Percentiles rank a stretch among this genome's conserved stretches.
Conservation (phyloP, 2,329 filamentous ascomycete genomes). For the Fusarium palustre region DNA sequence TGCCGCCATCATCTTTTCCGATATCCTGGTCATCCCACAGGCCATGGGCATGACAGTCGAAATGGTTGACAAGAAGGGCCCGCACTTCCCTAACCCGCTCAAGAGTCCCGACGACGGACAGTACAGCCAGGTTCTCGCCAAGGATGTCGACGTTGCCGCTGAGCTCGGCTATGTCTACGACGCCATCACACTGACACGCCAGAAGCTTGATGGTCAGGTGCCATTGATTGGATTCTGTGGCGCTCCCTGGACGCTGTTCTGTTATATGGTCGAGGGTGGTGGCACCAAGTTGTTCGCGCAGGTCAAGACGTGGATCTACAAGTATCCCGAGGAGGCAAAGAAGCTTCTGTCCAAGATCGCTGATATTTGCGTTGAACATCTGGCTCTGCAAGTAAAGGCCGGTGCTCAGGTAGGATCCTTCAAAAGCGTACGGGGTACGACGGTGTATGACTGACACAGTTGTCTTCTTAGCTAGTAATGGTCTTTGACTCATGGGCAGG, state of each 20-base stretch:
- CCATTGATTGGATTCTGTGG: constrained; percentile 97
- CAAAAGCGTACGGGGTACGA: background rate
- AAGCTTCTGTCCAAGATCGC: constrained; percentile 89
- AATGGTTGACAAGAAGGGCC: constrained; percentile 98
- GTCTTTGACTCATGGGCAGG: constrained; percentile 99
- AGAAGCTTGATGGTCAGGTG: constrained; percentile 88
- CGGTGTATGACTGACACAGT: constrained; percentile 1
- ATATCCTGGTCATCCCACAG: constrained; percentile 97
- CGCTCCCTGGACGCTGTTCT: constrained; percentile 95
- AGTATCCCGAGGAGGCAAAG: constrained; percentile 83
- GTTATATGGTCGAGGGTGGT: constrained; percentile 99
- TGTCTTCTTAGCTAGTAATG: constrained; percentile 76
- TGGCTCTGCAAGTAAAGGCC: constrained; percentile 90
- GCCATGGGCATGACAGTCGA: constrained; percentile 99
- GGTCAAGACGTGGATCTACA: constrained; percentile 97
- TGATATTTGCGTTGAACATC: constrained; percentile 92
- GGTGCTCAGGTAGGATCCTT: constrained; percentile 78
- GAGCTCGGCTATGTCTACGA: constrained; percentile 96
- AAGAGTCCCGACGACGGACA: constrained; percentile 83
- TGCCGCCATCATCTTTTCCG: constrained; percentile 98
- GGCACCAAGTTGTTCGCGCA: constrained; percentile 95
- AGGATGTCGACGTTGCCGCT: constrained; percentile 83
- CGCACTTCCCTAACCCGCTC: constrained; percentile 90
- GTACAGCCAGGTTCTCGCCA: constrained; percentile 80
- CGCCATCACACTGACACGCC: constrained; percentile 89